Percentiles rank a stretch among this genome's conserved stretches.
Evolutionary conservation across 2,329 filamentous ascomycete species (phyloP).

Genomic region (Mycosphaerella sp.): DNA sequence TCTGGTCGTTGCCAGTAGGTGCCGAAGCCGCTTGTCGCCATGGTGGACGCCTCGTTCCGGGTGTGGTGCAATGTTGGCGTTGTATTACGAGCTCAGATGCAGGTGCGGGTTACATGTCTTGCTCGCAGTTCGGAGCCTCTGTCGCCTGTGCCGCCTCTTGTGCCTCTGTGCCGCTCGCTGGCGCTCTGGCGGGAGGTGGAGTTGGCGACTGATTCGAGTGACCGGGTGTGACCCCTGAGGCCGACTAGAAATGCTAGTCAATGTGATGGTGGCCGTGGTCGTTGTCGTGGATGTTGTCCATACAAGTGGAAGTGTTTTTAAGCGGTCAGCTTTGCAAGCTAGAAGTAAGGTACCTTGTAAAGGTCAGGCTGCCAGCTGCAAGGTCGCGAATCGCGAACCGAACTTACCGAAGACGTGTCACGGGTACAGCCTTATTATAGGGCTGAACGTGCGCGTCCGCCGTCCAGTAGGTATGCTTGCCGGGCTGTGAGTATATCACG

Average conservation of each 20-base stretch:
- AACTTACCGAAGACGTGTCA: neutral
- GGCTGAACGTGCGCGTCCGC: neutral
- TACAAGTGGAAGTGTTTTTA: neutral
- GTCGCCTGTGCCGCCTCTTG: neutral
- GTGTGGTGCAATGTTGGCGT: neutral
- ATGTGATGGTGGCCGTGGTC: no score
- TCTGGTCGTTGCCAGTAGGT: conserved; percentile 20
- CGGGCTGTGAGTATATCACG: neutral
- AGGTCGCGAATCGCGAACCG: neutral
- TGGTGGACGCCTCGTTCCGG: neutral
- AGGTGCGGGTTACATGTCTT: conserved; percentile 1
- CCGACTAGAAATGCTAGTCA: no score
- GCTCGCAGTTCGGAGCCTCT: neutral
- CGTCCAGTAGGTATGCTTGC: neutral
- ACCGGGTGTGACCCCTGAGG: no score
- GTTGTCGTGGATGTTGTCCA: neutral
- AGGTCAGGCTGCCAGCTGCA: neutral
- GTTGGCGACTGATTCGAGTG: no score
- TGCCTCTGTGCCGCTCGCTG: neutral
- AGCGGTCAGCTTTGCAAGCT: neutral
- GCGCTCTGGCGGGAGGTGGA: no score
- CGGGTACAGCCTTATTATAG: neutral
- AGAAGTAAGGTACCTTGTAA: neutral
- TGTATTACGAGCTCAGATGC: conserved; percentile 3
- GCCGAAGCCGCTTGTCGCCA: conserved; percentile 17